Conservation (phyloP, 2,329 filamentous ascomycete genomes). For the Trichophaea hybrida region DNA sequence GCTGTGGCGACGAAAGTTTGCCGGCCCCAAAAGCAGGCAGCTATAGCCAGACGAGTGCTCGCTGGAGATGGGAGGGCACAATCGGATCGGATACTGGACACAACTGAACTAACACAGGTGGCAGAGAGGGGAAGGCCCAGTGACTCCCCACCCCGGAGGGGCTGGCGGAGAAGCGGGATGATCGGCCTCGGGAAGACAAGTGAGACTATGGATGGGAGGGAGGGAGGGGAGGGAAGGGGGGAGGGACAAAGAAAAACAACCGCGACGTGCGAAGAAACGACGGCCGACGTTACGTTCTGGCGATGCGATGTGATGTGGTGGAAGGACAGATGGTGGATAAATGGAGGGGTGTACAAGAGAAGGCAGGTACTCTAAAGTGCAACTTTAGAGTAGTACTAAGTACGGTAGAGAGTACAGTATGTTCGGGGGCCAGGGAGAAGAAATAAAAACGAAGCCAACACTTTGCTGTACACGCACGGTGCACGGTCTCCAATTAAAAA, state of each 20-base stretch:
- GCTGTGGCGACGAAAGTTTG: not conserved
- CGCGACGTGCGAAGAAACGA: not conserved
- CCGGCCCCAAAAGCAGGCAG: no score
- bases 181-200: slow-evolving; percentile 5
- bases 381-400: not conserved
- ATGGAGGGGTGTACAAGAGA: not conserved
- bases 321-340: not conserved
- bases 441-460: not conserved
- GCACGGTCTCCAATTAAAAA: slow-evolving; percentile 1
- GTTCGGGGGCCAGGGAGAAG: not conserved
- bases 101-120: not conserved
- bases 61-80: not conserved
- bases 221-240: slow-evolving; percentile 1
- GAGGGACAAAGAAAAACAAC: slow-evolving; percentile 1
- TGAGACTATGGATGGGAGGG: slow-evolving; percentile 3
- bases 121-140: slow-evolving; percentile 3
- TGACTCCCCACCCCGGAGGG: not conserved
- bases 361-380: not conserved
- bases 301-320: not conserved
- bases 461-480: not conserved
- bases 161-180: slow-evolving; percentile 5
- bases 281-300: not conserved
- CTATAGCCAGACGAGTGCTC: not conserved
- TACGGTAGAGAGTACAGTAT: not conserved
- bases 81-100: not conserved